phyloP scores from a whole-genome alignment of 1,284 basidiomycete species.

The Ceratorhiza oryzae-sativae region DNA sequence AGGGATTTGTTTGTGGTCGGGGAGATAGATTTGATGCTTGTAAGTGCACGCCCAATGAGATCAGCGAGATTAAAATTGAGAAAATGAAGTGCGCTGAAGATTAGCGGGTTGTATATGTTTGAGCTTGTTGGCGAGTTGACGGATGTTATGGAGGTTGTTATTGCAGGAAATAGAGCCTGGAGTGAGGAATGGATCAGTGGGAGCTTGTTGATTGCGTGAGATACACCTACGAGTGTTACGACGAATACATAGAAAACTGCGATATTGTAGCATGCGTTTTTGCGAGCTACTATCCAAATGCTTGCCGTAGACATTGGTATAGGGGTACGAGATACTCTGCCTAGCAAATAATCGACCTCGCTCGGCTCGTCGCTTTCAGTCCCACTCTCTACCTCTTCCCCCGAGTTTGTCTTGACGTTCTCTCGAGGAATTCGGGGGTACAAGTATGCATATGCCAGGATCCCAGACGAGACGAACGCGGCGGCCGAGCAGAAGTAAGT shows the following conservation, averaged over 20 bases:
- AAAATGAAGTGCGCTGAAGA: conserved; percentile 77
- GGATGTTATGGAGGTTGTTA: conserved; percentile 77
- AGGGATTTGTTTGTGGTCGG: conserved; percentile 72
- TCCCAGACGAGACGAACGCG: conserved; percentile 63
- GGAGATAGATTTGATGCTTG: conserved; percentile 68
- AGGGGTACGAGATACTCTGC: conserved; percentile 8
- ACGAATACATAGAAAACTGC: conserved; percentile 78
- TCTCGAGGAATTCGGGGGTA: conserved; percentile 11
- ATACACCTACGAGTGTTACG: conserved; percentile 74
- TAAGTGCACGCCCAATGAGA: conserved; percentile 75
- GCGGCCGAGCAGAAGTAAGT: conserved; percentile 73
- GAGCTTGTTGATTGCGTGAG: neutral
- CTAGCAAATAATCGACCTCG: conserved; percentile 23
- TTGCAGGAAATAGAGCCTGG: conserved; percentile 84
- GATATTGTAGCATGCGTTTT: conserved; percentile 73
- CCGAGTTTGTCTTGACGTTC: neutral
- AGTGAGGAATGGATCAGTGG: neutral
- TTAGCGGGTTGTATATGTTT: conserved; percentile 59
- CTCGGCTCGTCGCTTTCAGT: conserved; percentile 13
- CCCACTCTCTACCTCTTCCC: neutral
- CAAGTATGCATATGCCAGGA: conserved; percentile 63
- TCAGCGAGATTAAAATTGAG: conserved; percentile 80
- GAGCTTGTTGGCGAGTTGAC: conserved; percentile 53
- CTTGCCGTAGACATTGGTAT: conserved; percentile 14
- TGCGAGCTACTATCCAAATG: conserved; percentile 43